These are phyloP conservation scores for Pseudofabraea citricarpa DNA, from an alignment of 2,329 filamentous ascomycete genomes.

Conservation along the genomic window DNA sequence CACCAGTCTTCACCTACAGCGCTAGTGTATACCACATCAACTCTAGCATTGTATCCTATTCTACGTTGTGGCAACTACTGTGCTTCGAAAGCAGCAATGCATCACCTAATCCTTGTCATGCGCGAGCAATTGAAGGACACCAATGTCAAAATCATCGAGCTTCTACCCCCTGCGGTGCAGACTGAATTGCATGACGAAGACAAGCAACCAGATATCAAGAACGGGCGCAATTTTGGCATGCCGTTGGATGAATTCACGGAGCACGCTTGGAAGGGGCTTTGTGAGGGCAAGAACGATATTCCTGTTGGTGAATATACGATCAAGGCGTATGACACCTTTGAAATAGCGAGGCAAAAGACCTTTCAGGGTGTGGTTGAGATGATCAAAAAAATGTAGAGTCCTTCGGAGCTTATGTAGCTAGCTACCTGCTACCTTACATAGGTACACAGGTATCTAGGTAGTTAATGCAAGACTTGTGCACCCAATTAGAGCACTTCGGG, in stretches of 20 bases:
- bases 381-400: background rate
- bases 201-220: constrained; percentile 32
- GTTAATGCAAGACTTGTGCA: no score
- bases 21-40: constrained; percentile 17
- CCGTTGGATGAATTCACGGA: constrained; percentile 39
- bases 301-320: constrained; percentile 12
- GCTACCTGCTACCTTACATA: no score
- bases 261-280: constrained; percentile 20
- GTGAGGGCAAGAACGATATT: constrained; percentile 13
- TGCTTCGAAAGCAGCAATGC: constrained; percentile 40
- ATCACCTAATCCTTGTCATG: constrained; percentile 35
- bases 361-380: constrained; percentile 7
- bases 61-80: constrained; percentile 29
- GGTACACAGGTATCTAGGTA: no score
- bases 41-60: constrained; percentile 14
- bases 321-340: constrained; percentile 8
- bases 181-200: constrained; percentile 40
- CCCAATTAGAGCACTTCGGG: no score
- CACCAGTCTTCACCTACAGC: constrained; percentile 2
- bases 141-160: constrained; percentile 35
- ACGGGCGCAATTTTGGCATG: constrained; percentile 42
- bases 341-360: constrained; percentile 6
- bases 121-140: constrained; percentile 33
- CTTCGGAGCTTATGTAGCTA: no score
- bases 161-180: constrained; percentile 31